These are phyloP conservation scores for Edaphochlamys debaryana DNA, from an alignment of 139 green algal genomes.

Conservation along the genomic window DNA sequence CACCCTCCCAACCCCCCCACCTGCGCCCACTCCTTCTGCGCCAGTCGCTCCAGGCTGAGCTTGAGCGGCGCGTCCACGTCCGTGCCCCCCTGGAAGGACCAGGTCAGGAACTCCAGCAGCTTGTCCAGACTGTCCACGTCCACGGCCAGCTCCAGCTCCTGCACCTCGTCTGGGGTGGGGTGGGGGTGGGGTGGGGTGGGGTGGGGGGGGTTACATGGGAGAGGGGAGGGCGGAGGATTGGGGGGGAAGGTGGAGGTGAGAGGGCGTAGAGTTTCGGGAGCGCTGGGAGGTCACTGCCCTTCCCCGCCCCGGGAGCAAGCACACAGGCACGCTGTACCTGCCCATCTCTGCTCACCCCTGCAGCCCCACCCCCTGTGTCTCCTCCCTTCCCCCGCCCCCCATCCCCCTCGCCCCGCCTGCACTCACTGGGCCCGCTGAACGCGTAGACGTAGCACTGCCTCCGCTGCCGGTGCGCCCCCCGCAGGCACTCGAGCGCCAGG, in stretches of 20 bases:
- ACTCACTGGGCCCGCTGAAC: constrained; percentile 80
- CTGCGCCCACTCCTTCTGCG: too few relatives aligned
- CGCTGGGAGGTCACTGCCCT: neutral
- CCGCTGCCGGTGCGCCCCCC: constrained; percentile 83
- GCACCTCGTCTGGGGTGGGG: constrained; percentile 70
- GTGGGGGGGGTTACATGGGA: neutral
- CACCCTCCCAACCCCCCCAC: too few relatives aligned
- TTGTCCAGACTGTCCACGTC: constrained; percentile 61
- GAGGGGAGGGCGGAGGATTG: neutral
- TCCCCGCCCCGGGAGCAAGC: neutral
- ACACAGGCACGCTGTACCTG: too few relatives aligned
- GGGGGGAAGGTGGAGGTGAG: too few relatives aligned
- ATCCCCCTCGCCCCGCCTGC: too few relatives aligned
- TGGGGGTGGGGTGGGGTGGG: neutral
- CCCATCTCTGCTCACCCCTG: neutral
- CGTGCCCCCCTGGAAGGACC: constrained; percentile 70
- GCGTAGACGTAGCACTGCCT: constrained; percentile 90
- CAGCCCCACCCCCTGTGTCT: neutral
- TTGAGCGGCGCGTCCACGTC: constrained; percentile 86
- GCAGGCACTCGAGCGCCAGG: constrained; percentile 90
- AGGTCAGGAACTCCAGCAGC: constrained; percentile 87
- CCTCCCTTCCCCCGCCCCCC: neutral
- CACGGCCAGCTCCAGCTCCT: constrained; percentile 85
- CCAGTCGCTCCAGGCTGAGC: constrained; percentile 77
- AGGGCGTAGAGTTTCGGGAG: neutral